A percentile compares a stretch with the other conserved stretches of the same genome.
Conservation (phyloP, 1,284 basidiomycete species). For the Lentinula novae-zelandiae region DNA sequence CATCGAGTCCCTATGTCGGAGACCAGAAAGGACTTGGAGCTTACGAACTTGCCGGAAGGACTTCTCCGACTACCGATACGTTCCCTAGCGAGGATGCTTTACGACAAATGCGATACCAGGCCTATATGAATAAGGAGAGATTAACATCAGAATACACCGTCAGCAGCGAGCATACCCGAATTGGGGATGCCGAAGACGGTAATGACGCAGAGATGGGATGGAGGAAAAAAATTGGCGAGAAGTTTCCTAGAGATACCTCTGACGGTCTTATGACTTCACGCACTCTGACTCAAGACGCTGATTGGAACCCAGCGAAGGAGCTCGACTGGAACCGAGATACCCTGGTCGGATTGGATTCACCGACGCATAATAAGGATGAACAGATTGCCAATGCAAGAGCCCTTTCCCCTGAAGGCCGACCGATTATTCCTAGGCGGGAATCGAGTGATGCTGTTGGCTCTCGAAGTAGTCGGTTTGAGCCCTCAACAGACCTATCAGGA, state of each 20-base stretch:
- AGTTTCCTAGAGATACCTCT: not conserved
- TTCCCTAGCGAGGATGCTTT: conserved; percentile 26
- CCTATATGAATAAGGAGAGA: conserved; percentile 25
- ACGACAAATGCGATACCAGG: conserved; percentile 25
- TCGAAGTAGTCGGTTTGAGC: not conserved
- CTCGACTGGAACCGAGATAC: conserved; percentile 23
- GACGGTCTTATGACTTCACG: not conserved
- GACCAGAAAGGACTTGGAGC: conserved; percentile 11
- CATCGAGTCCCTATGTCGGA: not conserved
- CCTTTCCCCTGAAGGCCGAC: conserved; percentile 6
- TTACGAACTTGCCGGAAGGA: conserved; percentile 17
- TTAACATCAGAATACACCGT: conserved; percentile 30
- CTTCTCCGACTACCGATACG: conserved; percentile 19
- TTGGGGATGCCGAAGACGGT: conserved; percentile 26
- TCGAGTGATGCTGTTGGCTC: not conserved
- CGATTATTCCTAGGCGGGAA: conserved; percentile 8
- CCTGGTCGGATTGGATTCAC: conserved; percentile 17
- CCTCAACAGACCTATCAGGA: not conserved
- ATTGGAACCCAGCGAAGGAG: conserved; percentile 23
- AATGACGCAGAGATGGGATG: conserved; percentile 16
- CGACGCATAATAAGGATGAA: not conserved
- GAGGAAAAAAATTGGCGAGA: conserved; percentile 2
- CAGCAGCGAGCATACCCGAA: conserved; percentile 30
- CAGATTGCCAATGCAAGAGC: not conserved
- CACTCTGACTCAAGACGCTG: conserved; percentile 8